Evolutionary conservation across 768 basidiomycete species (phyloP), one percentile per base, ranked within the genome.

Genomic region (Saitozyma podzolica): DNA sequence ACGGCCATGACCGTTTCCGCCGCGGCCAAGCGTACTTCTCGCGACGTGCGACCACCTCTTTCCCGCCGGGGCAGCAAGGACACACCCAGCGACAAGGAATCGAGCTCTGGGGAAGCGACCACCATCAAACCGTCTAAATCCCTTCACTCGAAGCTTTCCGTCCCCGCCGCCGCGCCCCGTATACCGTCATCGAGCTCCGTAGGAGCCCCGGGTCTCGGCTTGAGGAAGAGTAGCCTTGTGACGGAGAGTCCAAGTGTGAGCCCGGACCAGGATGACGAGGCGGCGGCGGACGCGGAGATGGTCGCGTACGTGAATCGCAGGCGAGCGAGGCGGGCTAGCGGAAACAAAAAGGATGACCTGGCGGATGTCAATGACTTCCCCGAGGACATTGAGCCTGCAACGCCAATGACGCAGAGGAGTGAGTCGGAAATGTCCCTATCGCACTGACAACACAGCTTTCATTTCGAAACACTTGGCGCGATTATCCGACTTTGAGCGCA

Each of bases 231-330:
- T 6, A 62, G 61, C 6, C 52, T 75, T 47, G 53, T 69, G 29
- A 58, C 61, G 9, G 67, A 69, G 13, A 56, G 54, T 17, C 68
- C 73, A 6, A 59, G 65, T 10, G 59, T 57, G 9, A 70, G 67
- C 52, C 70, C 73, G 10, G 62, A 67, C 2, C 78, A 80, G 37
- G 80, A 80, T 56, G 78, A 80, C 49, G 65, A 70, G 40, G 55
- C 61, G 8, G 81, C 89, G 16, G 96, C 91, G 14, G 96, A 99
- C 74, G 93, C 96, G 64, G 96, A 99, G 81, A 99, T 99, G 96
- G 80, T 90, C 73, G 88, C 89, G 62, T 99, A 95, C 79, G 90
- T 97, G 66, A 86, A 87, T 67, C 85, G 93, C 29, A 91, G 96
- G 67, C 89, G 92, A 69, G 86, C 90, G 45, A 92, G 92, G 82